Evolutionary conservation across 257 asterid genomes (phyloP).

Genomic region (Euphrasia confusa): DNA sequence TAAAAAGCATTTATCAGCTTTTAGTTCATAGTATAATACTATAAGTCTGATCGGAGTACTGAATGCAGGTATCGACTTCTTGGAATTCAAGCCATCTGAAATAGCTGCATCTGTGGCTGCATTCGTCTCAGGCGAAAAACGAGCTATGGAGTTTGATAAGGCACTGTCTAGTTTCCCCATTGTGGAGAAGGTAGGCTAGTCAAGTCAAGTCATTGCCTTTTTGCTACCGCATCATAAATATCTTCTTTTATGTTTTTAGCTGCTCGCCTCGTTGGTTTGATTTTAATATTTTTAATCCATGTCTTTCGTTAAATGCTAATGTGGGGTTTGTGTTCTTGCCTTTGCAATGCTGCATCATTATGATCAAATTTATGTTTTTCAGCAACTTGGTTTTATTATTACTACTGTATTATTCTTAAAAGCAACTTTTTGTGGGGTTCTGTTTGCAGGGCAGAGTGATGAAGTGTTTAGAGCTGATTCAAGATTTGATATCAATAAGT

Average conservation of each 20-base stretch:
- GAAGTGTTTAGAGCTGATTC: conserved; percentile 54
- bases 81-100: conserved; percentile 81
- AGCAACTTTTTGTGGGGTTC: background rate
- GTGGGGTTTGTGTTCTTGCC: background rate
- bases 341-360: background rate
- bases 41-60: conserved; percentile 23
- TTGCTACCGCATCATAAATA: background rate
- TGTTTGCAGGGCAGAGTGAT: conserved; percentile 55
- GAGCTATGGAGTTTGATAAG: conserved; percentile 41
- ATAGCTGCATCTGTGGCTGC: conserved; percentile 73
- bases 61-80: conserved; percentile 75
- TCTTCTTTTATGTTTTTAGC: background rate
- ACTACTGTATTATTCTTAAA: background rate
- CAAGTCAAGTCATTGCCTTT: conserved; percentile 13
- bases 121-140: conserved; percentile 40
- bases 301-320: background rate
- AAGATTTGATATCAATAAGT: conserved; percentile 45
- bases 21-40: no score
- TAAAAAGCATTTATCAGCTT: no score
- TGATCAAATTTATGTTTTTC: background rate
- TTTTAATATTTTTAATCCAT: no score
- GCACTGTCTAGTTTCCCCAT: conserved; percentile 31
- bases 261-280: background rate
- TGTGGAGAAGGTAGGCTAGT: conserved; percentile 47
- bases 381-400: background rate